A percentile compares a stretch with the other conserved stretches of the same genome.
Evolutionary conservation across 768 basidiomycete species (phyloP).

Genomic region (Agaricus subrufescens): DNA sequence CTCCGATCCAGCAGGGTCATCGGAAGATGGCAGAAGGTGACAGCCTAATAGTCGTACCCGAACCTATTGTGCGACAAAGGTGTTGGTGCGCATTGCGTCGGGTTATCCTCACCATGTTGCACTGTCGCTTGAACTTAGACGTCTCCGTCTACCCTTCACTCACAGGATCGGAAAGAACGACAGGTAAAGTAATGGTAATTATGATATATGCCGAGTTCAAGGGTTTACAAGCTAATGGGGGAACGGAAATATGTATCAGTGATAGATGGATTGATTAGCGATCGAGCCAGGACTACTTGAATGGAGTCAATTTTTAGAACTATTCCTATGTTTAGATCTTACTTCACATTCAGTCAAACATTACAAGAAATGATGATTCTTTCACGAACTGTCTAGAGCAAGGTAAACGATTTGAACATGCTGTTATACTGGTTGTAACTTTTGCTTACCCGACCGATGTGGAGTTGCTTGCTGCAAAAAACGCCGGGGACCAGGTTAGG

Average conservation of each 20-base stretch:
- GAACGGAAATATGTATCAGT: not conserved
- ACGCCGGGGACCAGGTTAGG: no score
- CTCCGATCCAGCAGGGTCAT: not conserved
- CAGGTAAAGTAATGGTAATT: not conserved
- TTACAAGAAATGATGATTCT: no score
- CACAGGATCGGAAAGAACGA: not conserved
- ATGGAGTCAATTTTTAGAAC: not conserved
- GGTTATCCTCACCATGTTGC: not conserved
- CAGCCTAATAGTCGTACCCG: not conserved
- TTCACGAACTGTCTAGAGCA: no score
- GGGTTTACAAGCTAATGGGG: not conserved
- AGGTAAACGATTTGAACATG: no score
- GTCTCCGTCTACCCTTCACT: not conserved
- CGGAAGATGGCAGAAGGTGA: not conserved
- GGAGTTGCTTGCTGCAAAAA: no score
- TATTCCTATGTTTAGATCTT: not conserved
- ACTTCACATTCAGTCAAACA: no score
- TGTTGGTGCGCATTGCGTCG: not conserved
- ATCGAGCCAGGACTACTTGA: not conserved
- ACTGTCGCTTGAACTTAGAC: not conserved
- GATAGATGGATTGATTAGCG: not conserved
- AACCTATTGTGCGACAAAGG: not conserved
- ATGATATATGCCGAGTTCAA: not conserved
- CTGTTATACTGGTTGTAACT: no score
- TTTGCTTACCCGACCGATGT: no score